A percentile compares a stretch with the other conserved stretches of the same genome.
Evolutionary conservation across 1,284 basidiomycete genomes (phyloP).

Genomic region (Papiliotrema laurentii): DNA sequence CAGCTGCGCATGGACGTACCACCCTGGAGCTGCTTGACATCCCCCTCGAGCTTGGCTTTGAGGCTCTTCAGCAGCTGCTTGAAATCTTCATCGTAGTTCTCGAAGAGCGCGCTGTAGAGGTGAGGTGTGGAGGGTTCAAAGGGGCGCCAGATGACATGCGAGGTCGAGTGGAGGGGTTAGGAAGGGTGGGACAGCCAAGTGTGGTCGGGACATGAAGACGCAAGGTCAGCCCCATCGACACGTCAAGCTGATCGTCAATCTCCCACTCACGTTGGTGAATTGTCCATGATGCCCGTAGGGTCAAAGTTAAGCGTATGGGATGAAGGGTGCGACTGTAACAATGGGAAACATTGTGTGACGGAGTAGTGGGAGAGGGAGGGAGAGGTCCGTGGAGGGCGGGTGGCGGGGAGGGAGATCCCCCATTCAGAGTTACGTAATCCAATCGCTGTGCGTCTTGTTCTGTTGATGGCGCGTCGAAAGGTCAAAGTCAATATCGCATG

Average conservation of each 20-base stretch:
- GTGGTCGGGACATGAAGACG: neutral
- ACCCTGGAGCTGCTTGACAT: constrained; percentile 43
- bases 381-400: no score
- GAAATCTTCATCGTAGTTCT: constrained; percentile 50
- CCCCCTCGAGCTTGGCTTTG: constrained; percentile 43
- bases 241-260: neutral
- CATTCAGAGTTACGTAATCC: neutral
- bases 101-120: constrained; percentile 42
- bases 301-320: neutral
- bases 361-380: no score
- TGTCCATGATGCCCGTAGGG: constrained; percentile 35
- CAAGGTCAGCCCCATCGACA: neutral
- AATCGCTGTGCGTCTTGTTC: neutral
- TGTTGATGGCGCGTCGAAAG: neutral
- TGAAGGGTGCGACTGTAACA: neutral
- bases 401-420: no score
- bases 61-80: constrained; percentile 42
- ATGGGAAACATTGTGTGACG: no score
- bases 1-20: constrained; percentile 28
- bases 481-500: neutral
- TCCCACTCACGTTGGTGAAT: constrained; percentile 44
- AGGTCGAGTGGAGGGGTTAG: neutral
- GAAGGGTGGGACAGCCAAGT: neutral
- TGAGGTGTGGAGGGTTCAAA: neutral
- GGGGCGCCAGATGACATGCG: neutral